Base-by-base conservation (phyloP, 805 yeast species). In the Myxozyma mucilagina region DNA sequence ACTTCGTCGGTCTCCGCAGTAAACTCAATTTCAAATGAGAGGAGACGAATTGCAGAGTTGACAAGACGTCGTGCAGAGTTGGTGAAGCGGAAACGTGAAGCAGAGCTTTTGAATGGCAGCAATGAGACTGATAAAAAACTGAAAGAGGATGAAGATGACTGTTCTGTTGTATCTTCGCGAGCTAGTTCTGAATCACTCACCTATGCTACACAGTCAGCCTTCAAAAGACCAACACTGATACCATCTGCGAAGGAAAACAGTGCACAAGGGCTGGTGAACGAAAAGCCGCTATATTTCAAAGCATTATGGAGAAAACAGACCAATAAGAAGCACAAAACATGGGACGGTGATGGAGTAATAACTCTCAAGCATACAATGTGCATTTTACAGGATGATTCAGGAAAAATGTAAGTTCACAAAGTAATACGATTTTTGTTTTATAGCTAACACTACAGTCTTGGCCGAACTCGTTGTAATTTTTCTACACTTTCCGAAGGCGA, bases 331-430 rank as follows among this genome's bases (percentile, higher is more conserved):
- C 85, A 91, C 72, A 92, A 92, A 71, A 85, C 90, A 0, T 94
- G 99, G 99, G 96, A 90, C 57, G 96, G 96, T 1, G 98, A 94
- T 75, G 98, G 97, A 0, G 73, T 75, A 38, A 75, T 87, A 14
- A 67, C 74, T n/a, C 63, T 64, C 35, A 59, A 55, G 11, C 63
- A 65, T 13, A 60, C 56, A 52, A 56, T 67, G 59, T 50, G 77
- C 29, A 52, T 64, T 18, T 68, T 69, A 64, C 67, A 74, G 60
- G 77, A 57, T 53, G 68, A 57, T 59, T 66, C 57, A 10, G 65
- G 66, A 31, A 38, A 54, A 52, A 36, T 50, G 60, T 42, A 50
- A 32, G 58, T 49, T 24, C 4, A 11, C 10, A 4, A 5, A 7
- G 9, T 11, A 2, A 32, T 24, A 11, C 31, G 4, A 32, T n/a